Evolutionary conservation across 192 early-diverging fungal species (phyloP), one percentile per base, ranked within the genome.

Genomic region (Mortierella claussenii): DNA sequence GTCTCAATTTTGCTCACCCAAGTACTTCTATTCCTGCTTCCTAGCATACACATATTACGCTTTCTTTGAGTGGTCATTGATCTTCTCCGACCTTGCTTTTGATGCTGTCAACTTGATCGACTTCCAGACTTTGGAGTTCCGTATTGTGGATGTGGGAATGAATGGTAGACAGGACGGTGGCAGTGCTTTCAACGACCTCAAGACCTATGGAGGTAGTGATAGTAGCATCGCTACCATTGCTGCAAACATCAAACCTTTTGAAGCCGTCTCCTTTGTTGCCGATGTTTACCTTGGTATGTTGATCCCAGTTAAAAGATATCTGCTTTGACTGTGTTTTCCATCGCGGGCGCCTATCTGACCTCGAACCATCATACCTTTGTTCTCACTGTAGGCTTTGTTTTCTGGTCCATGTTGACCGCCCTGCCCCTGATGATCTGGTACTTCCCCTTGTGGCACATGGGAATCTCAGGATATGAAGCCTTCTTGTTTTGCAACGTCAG

Each of bases 361-460:
- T 5, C 13, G 21, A 26, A 20, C 43, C 15, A 31, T 61, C 23
- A 28, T 12, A 37, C 34, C 37, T 3, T 60, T 47, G 6, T 18
- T 21, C 46, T 32, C 5, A n/a, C n/a, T n/a, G n/a, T 78, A 86
- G 86, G 87, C 57, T 94, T 92, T 70, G 82, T 92, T 24, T 92
- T 90, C 65, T 94, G 92, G 92, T 91, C 92, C n/a, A 88, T 90
- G 69, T 79, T 91, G 64, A 94, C 92, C 2, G 86, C 91, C 30
- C 71, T 94, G 12, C 85, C 89, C 0, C 49, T 91, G 28, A 83
- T 88, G 51, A 87, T 87, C 56, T 90, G 92, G 92, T 94, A 94
- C 69, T 94, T 94, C 67, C 92, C 92, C 23, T 79, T 94, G 32
- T 94, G 91, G 89, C 85, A 92, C 76, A 94, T 94, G 92, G 92